Evolutionary conservation across 108 stramenopile species (phyloP), one percentile per base, ranked within the genome.

Genomic region (Skeletonema potamos): DNA sequence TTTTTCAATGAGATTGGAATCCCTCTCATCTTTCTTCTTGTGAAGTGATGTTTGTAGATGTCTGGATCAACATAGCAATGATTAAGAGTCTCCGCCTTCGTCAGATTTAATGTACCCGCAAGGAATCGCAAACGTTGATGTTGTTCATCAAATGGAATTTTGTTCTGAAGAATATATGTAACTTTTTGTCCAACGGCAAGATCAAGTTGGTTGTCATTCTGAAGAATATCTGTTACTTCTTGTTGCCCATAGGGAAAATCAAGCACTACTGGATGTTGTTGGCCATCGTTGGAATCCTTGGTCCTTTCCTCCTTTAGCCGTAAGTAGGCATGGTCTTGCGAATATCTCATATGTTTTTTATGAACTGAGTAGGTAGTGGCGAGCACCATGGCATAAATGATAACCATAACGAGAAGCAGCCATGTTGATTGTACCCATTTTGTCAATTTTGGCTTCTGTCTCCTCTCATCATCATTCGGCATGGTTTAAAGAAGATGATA

Each of bases 41-140:
- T 8, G 4, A 72, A 22, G 18, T 79, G 78, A n/a, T 58, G 15
- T 54, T 27, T 6, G 48, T 79, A 79, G 5, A 79, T 33, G 12
- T 33, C 33, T 43, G 78, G 78, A 64, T 72, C 70, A 18, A 66
- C 54, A 26, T 63, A 57, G 66, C 78, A 79, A 36, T 79, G 66
- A 17, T 27, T 24, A 26, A 79, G 28, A 26, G 78, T 62, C 39
- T 72, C 57, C 8, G 48, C 78, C 27, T 72, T 71, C 17, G 65
- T 46, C 9, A 79, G 34, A 1, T 26, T 4, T 33, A 79, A 39
- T 37, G 66, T 39, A 44, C 78, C 78, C 1, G 78, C 71, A 0
- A 36, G 3, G 56, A 79, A 79, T 63, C 58, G 48, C 30, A 79
- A 33, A 0, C 36, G 60, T 15, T 41, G 39, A 51, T 20, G 18